Base-by-base conservation (phyloP, 2,329 filamentous ascomycete genomes). In the Paecilomyces variotii region DNA sequence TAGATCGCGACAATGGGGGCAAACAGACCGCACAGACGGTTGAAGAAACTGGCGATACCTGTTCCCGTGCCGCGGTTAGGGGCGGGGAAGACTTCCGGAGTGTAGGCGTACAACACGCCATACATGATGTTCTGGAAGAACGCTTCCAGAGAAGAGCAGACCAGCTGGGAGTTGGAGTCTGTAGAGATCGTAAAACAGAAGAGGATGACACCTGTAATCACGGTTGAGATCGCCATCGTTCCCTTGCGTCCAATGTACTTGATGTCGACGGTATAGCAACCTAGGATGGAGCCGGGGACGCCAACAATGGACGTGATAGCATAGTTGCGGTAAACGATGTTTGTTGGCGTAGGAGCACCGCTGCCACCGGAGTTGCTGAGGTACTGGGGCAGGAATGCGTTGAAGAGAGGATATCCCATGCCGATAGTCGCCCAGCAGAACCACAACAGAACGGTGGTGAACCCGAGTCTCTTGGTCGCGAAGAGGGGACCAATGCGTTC, bases 311-410 rank as follows among this genome's bases (percentile, higher is more conserved):
- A 88, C 14, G 88, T 90, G 71, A 95, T 91, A 71, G 87, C 87
- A 71, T 91, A 93, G 79, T 91, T 90, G 61, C 88, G 86, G 76
- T 94, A 95, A 54, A 74, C 78, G 34, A 75, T 72, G 54, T 72
- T 68, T 19, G 72, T 70, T 11, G 75, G 68, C 27, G 75, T 73
- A 9, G 69, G 57, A 4, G 64, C 62, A 54, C 74, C 74, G 12
- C 67, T 62, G 6, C 65, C 67, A 10, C 77, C 77, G 27, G 84
- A 81, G 58, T 85, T 82, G 26, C 86, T 83, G 60, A 95, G 84
- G 68, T 94, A 94, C 65, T 94, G 89, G 0, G 91, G 91, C n/a
- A 96, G 80, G 75, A 95, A 95, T 56, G 89, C 88, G 72, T 94
- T 94, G 82, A 93, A 96, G 1, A 96, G 82, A 0, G 90, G 90